Percentiles rank a stretch among this genome's conserved stretches.
phyloP scores from a whole-genome alignment of 1,139 yeast species.

The Protomyces inouyei region DNA sequence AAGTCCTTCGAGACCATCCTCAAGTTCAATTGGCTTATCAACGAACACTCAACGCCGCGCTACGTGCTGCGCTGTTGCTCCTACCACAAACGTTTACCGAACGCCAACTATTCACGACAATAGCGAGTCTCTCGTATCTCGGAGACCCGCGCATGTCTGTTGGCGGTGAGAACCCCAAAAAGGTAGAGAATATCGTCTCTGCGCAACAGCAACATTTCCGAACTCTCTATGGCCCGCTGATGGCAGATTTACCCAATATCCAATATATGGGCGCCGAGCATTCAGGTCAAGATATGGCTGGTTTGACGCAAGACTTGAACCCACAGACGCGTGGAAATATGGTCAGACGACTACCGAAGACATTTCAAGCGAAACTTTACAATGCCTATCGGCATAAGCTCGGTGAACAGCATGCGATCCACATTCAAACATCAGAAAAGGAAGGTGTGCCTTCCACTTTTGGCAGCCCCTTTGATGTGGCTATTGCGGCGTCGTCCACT shows the following conservation, averaged over 20 bases:
- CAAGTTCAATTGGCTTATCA: conserved; percentile 63
- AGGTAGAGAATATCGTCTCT: conserved; percentile 74
- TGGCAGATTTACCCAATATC: conserved; percentile 46
- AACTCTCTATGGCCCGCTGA: conserved; percentile 63
- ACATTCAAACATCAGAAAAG: conserved; percentile 33
- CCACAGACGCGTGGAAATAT: conserved; percentile 41
- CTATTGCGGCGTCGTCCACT: conserved; percentile 44
- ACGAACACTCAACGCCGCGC: conserved; percentile 70
- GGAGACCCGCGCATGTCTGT: conserved; percentile 80
- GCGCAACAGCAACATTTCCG: conserved; percentile 70
- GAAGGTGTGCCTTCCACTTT: conserved; percentile 32
- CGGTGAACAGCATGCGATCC: conserved; percentile 40
- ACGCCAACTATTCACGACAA: conserved; percentile 62
- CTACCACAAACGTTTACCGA: conserved; percentile 56
- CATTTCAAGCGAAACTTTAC: conserved; percentile 50
- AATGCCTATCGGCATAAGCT: conserved; percentile 6
- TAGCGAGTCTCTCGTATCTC: conserved; percentile 74
- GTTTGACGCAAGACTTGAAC: conserved; percentile 41
- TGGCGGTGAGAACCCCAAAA: conserved; percentile 89
- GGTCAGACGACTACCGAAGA: conserved; percentile 48
- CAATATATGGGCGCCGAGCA: conserved; percentile 22
- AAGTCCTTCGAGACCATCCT: conserved; percentile 57
- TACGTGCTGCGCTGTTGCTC: conserved; percentile 63
- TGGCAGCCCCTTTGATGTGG: conserved; percentile 39
- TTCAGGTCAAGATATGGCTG: conserved; percentile 33